Evolutionary conservation across 768 basidiomycete genomes (phyloP).

Genomic region (Trametes cubensis): DNA sequence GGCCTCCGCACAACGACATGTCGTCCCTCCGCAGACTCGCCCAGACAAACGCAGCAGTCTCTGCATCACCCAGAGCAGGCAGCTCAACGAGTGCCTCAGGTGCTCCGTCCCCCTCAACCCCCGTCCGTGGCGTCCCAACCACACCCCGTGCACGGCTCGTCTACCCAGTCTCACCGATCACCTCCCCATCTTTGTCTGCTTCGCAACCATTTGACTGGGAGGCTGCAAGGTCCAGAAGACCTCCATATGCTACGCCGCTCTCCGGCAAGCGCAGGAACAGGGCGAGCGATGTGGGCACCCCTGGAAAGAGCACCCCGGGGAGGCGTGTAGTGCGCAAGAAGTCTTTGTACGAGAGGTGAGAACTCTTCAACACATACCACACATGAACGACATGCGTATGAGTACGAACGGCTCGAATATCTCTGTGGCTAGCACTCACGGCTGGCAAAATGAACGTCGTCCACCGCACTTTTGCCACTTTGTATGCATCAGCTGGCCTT

Average conservation of each 20-base stretch:
- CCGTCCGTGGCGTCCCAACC: conserved; percentile 36
- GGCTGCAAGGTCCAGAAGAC: conserved; percentile 68
- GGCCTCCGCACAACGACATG: conserved; percentile 12
- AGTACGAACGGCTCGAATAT: too few relatives aligned
- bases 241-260: conserved; percentile 71
- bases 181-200: conserved; percentile 74
- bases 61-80: conserved; percentile 19
- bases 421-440: too few relatives aligned
- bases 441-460: neutral
- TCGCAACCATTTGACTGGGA: conserved; percentile 87
- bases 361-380: too few relatives aligned
- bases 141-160: conserved; percentile 47
- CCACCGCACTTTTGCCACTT: neutral
- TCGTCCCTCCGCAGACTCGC: conserved; percentile 30
- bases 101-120: conserved; percentile 38
- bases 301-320: conserved; percentile 42
- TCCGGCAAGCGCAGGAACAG: conserved; percentile 39
- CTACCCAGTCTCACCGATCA: conserved; percentile 57
- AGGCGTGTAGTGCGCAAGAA: conserved; percentile 68
- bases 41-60: conserved; percentile 31
- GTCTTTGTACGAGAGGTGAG: conserved; percentile 62
- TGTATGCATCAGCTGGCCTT: neutral
- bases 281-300: conserved; percentile 23
- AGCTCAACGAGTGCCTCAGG: conserved; percentile 22
- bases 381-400: too few relatives aligned